Evolutionary conservation across 208 protist genomes (phyloP).

Genomic region (Lotmaria passim): DNA sequence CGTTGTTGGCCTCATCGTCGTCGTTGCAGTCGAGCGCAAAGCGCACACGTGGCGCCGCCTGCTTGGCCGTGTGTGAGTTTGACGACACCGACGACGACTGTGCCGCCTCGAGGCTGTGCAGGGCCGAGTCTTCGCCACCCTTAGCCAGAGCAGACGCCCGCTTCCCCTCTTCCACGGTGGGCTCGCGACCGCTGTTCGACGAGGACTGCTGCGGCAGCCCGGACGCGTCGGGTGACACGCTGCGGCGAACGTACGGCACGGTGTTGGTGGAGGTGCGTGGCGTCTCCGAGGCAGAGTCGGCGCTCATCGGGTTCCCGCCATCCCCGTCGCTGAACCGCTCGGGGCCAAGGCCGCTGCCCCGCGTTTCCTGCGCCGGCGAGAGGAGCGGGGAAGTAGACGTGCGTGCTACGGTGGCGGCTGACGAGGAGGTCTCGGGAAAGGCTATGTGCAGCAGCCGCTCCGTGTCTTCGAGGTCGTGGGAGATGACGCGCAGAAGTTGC

Average conservation of each 20-base stretch:
- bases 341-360: not conserved
- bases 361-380: not conserved
- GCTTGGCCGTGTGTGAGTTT: not conserved
- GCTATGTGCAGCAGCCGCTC: conserved; percentile 52
- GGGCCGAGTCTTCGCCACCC: conserved; percentile 1
- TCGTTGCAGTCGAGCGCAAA: conserved; percentile 4
- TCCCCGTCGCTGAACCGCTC: conserved; percentile 4
- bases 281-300: conserved; percentile 4
- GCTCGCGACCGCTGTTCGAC: no score
- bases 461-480: conserved; percentile 47
- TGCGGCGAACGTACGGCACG: conserved; percentile 39
- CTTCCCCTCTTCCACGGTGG: no score
- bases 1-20: not conserved
- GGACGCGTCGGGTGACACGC: conserved; percentile 20
- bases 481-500: conserved; percentile 38
- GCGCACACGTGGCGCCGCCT: conserved; percentile 7
- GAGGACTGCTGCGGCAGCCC: conserved; percentile 3
- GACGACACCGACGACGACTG: not conserved
- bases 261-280: conserved; percentile 33
- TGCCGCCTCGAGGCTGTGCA: conserved; percentile 3
- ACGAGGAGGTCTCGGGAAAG: conserved; percentile 25
- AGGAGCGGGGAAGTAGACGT: not conserved
- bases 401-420: not conserved
- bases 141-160: not conserved
- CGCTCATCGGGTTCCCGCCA: not conserved